A percentile compares a stretch with the other conserved stretches of the same genome.
Conservation (phyloP, 2,329 filamentous ascomycete genomes). For the Aureobasidium sp. region DNA sequence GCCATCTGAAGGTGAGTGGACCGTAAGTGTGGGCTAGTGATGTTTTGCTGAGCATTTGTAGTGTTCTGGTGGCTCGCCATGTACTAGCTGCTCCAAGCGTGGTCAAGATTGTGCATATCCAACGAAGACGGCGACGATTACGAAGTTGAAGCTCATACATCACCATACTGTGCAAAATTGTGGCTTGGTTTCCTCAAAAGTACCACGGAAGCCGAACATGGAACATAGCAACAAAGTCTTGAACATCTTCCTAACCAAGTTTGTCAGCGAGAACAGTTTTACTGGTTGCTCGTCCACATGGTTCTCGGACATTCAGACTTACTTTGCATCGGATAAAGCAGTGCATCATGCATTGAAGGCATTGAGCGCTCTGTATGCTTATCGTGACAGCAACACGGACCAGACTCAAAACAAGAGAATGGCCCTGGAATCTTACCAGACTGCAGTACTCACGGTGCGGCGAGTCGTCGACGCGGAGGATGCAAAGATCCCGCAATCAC, state of each 20-base stretch:
- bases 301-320: background rate
- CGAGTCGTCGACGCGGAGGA: background rate
- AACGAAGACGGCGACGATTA: background rate
- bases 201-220: background rate
- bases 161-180: too few relatives aligned
- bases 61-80: background rate
- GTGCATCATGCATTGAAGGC: background rate
- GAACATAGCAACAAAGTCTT: background rate
- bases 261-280: background rate
- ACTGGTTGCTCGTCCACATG: background rate
- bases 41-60: background rate
- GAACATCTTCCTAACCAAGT: background rate
- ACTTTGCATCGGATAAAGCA: background rate
- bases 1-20: background rate
- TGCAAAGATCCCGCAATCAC: background rate
- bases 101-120: background rate
- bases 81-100: background rate
- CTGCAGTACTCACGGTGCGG: background rate
- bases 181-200: background rate
- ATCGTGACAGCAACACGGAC: background rate
- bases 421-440: background rate
- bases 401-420: background rate
- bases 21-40: background rate
- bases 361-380: background rate
- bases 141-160: too few relatives aligned